Conservation (phyloP, 495 filamentous ascomycete species). For the Talaromyces proteolyticus region DNA sequence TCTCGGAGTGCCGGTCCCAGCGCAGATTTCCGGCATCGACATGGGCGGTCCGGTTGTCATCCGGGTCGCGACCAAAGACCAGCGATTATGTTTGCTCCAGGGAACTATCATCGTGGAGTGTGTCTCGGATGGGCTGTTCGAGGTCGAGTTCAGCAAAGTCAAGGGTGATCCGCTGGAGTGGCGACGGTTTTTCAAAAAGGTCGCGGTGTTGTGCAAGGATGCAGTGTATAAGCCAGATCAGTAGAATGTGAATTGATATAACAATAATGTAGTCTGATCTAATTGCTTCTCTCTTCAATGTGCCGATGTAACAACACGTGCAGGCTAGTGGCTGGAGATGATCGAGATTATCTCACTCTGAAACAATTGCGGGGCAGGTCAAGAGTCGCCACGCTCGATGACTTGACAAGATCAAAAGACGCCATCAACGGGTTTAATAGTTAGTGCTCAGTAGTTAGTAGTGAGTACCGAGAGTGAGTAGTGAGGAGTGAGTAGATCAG, state of each 20-base stretch:
- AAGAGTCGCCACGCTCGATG: too few relatives aligned
- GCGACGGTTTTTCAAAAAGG: conserved; percentile 94
- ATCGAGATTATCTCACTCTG: too few relatives aligned
- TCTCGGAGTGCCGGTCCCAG: conserved; percentile 70
- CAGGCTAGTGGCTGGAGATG: too few relatives aligned
- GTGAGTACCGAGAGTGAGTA: too few relatives aligned
- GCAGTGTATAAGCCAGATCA: conserved; percentile 53
- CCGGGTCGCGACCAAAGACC: conserved; percentile 71
- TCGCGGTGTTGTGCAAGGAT: conserved; percentile 77
- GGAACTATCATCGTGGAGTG: conserved; percentile 80
- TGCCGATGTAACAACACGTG: too few relatives aligned
- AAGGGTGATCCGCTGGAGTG: conserved; percentile 97
- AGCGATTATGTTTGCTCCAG: conserved; percentile 69
- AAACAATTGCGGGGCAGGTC: too few relatives aligned
- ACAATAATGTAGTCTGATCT: background rate
- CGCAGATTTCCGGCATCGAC: conserved; percentile 27
- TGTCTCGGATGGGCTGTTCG: conserved; percentile 58
- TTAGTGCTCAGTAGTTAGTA: too few relatives aligned
- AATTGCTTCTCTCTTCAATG: too few relatives aligned
- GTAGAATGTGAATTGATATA: background rate
- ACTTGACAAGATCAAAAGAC: too few relatives aligned
- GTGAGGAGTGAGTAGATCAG: too few relatives aligned
- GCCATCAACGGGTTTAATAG: too few relatives aligned
- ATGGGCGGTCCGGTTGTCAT: conserved; percentile 54
- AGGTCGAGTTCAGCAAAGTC: conserved; percentile 88